Percentiles rank a stretch among this genome's conserved stretches.
These are phyloP conservation scores for Scleroderma bovista DNA, from an alignment of 768 basidiomycete species.

Conservation along the genomic window DNA sequence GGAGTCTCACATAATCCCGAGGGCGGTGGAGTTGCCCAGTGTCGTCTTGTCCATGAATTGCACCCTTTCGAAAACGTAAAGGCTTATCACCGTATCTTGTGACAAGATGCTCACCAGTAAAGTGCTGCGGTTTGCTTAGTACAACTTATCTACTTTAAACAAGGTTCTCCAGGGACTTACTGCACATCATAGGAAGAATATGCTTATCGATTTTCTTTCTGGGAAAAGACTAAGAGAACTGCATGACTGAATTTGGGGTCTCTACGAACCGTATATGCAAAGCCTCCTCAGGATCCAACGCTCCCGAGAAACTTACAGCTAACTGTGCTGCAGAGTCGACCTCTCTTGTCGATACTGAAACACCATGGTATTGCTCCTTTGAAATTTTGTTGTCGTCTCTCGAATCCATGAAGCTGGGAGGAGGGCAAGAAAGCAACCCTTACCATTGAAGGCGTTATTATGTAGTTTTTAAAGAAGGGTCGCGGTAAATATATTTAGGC, in stretches of 20 bases:
- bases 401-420: slow-evolving; percentile 2
- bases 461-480: neutral
- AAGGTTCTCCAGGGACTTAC: slow-evolving; percentile 35
- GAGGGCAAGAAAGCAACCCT: neutral
- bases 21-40: slow-evolving; percentile 58
- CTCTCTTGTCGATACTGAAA: slow-evolving; percentile 40
- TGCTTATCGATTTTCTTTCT: slow-evolving; percentile 62
- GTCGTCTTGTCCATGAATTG: slow-evolving; percentile 80
- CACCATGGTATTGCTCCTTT: slow-evolving; percentile 27
- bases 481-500: neutral
- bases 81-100: neutral
- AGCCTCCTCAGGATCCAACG: slow-evolving; percentile 49
- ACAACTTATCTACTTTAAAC: neutral
- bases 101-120: slow-evolving; percentile 40
- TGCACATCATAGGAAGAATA: slow-evolving; percentile 67
- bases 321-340: slow-evolving; percentile 62
- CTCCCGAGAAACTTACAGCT: slow-evolving; percentile 37
- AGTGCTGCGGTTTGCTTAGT: slow-evolving; percentile 33
- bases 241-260: neutral
- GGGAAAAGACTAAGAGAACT: neutral
- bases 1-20: slow-evolving; percentile 55
- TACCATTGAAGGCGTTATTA: neutral
- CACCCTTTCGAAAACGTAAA: slow-evolving; percentile 38
- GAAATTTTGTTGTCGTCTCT: neutral
- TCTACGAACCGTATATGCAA: slow-evolving; percentile 42